Conservation (phyloP, 805 yeast genomes). For the Wickerhamiella shivajii region DNA sequence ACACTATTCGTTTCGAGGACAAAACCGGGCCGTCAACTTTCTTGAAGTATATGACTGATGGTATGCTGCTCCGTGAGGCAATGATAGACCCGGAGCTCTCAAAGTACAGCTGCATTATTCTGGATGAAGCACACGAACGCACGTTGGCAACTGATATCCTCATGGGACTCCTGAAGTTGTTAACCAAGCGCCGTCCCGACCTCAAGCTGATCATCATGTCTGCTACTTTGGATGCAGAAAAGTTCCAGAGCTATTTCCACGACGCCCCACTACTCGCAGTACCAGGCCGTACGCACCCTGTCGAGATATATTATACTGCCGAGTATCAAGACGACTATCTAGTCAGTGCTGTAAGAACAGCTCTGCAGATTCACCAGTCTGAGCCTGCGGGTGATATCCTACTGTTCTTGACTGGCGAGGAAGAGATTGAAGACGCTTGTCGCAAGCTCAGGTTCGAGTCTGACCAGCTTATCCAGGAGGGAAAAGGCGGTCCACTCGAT, state of each 20-base stretch:
- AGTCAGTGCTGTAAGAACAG: conserved; percentile 91
- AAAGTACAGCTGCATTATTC: conserved; percentile 74
- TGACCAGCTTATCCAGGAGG: conserved; percentile 78
- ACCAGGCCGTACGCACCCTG: conserved; percentile 97
- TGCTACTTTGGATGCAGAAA: conserved; percentile 94
- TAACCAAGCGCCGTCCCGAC: conserved; percentile 67
- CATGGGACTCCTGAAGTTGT: conserved; percentile 86
- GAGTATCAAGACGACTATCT: conserved; percentile 90
- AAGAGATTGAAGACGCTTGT: conserved; percentile 94
- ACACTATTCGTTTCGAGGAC: conserved; percentile 86
- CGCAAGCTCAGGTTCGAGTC: conserved; percentile 76
- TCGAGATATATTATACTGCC: conserved; percentile 91
- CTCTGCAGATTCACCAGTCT: conserved; percentile 33
- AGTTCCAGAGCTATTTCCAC: conserved; percentile 78
- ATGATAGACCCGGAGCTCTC: conserved; percentile 83
- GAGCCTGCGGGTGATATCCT: conserved; percentile 87
- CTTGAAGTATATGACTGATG: conserved; percentile 94
- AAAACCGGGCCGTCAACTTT: conserved; percentile 68
- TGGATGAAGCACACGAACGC: conserved; percentile 98
- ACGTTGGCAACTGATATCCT: conserved; percentile 91
- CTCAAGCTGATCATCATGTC: conserved; percentile 91
- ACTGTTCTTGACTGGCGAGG: conserved; percentile 87
- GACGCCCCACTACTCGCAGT: conserved; percentile 91
- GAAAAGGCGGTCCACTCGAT: conserved; percentile 72
- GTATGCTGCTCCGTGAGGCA: conserved; percentile 93